Percentiles rank a stretch among this genome's conserved stretches.
phyloP scores from a whole-genome alignment of 2,329 filamentous ascomycete genomes.

The Chaetomium sp. region DNA sequence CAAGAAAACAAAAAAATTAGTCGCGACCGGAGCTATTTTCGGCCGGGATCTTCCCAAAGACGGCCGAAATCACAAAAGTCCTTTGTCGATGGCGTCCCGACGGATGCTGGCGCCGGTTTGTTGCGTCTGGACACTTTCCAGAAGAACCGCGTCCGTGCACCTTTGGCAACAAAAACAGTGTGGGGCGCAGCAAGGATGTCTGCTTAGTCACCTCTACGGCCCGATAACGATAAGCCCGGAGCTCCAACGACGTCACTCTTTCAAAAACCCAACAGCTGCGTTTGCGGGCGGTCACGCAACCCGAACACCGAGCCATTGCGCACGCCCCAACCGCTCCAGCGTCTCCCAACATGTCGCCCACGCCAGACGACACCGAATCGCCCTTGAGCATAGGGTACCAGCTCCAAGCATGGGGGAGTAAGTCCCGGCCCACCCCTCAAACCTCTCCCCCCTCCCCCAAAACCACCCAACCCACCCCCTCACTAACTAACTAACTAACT shows the following conservation, averaged over 20 bases:
- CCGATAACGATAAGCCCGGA: constrained; percentile 11
- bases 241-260: constrained; percentile 19
- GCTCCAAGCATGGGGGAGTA: constrained; percentile 55
- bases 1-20: background rate
- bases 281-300: background rate
- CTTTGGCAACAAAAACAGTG: background rate
- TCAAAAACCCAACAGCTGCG: constrained; percentile 1
- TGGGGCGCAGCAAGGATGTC: background rate
- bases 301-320: background rate
- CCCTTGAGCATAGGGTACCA: constrained; percentile 40
- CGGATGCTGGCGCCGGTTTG: background rate
- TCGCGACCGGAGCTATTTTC: background rate
- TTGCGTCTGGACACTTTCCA: constrained; percentile 15
- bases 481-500: background rate
- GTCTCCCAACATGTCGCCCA: constrained; percentile 21
- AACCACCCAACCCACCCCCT: background rate
- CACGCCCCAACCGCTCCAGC: background rate
- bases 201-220: constrained; percentile 11
- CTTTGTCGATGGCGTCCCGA: constrained; percentile 6
- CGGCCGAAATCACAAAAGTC: background rate
- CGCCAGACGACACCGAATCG: constrained; percentile 25
- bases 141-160: constrained; percentile 14
- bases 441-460: background rate
- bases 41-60: background rate
- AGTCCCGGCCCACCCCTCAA: constrained; percentile 36